Evolutionary conservation across 768 basidiomycete genomes (phyloP).

Genomic region (Candolleomyces aberdarensis): DNA sequence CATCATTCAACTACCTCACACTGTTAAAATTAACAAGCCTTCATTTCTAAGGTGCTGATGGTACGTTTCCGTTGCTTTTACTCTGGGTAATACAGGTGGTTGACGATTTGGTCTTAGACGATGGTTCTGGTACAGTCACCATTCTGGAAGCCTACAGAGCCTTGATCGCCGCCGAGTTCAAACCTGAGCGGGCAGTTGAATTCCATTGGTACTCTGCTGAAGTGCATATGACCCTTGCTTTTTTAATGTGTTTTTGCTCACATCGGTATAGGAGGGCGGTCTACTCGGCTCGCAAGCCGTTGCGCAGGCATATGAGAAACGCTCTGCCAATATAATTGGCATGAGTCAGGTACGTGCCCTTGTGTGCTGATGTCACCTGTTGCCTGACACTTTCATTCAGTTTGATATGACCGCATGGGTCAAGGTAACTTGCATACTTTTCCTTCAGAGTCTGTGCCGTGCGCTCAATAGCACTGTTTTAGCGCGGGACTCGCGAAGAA

Average conservation of each 20-base stretch:
- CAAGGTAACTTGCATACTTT: constrained; percentile 50
- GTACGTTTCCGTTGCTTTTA: constrained; percentile 21
- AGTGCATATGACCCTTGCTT: constrained; percentile 32
- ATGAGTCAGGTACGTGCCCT: constrained; percentile 68
- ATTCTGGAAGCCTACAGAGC: constrained; percentile 76
- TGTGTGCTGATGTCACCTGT: constrained; percentile 7
- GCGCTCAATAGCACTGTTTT: constrained; percentile 11
- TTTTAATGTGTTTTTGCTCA: constrained; percentile 7
- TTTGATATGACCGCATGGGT: constrained; percentile 97
- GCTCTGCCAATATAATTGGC: constrained; percentile 64
- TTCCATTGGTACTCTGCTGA: constrained; percentile 88
- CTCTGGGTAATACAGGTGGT: constrained; percentile 4
- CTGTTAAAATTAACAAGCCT: constrained; percentile 15
- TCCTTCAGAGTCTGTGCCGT: constrained; percentile 14
- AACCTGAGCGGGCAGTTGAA: constrained; percentile 62
- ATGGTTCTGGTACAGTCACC: constrained; percentile 77
- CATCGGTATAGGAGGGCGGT: constrained; percentile 62
- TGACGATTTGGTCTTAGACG: constrained; percentile 42
- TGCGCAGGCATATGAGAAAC: constrained; percentile 67
- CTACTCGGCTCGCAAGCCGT: constrained; percentile 90
- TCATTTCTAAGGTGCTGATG: constrained; percentile 43
- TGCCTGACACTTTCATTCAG: constrained; percentile 33
- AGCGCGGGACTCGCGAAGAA: constrained; percentile 69
- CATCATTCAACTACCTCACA: constrained; percentile 7
- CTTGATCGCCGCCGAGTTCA: constrained; percentile 65